A percentile compares a stretch with the other conserved stretches of the same genome.
Conservation (phyloP, 306 rosid species). For the Vigna nakashimae region DNA sequence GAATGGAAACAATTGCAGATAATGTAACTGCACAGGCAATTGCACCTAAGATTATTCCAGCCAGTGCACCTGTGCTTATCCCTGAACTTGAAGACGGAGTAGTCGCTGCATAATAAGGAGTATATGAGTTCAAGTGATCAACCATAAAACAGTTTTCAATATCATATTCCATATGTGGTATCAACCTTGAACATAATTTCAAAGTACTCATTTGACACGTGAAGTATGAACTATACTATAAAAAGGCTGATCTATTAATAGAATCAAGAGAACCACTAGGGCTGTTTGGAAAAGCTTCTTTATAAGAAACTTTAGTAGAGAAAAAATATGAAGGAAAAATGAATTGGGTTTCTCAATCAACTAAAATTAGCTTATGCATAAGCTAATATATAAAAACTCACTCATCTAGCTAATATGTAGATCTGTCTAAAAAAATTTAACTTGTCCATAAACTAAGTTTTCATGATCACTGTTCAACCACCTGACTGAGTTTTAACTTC, state of each 20-base stretch:
- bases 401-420: too few relatives aligned
- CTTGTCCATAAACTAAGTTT: not conserved
- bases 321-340: too few relatives aligned
- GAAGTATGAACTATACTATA: not conserved
- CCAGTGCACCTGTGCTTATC: conserved; percentile 76
- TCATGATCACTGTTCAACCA: conserved; percentile 1
- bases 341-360: too few relatives aligned
- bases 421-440: too few relatives aligned
- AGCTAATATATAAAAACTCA: too few relatives aligned
- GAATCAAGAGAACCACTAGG: conserved; percentile 12
- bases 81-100: conserved; percentile 47
- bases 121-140: conserved; percentile 10
- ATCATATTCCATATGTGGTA: not conserved
- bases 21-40: conserved; percentile 64
- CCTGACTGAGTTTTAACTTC: not conserved
- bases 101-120: conserved; percentile 52
- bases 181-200: not conserved
- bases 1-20: conserved; percentile 66
- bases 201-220: not conserved
- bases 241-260: not conserved
- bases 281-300: too few relatives aligned
- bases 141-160: conserved; percentile 14
- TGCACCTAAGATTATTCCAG: conserved; percentile 73
- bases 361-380: too few relatives aligned
- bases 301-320: too few relatives aligned